Percentiles rank a stretch among this genome's conserved stretches.
phyloP scores from a whole-genome alignment of 2,329 filamentous ascomycete species.

The Shiraia bambusicola region DNA sequence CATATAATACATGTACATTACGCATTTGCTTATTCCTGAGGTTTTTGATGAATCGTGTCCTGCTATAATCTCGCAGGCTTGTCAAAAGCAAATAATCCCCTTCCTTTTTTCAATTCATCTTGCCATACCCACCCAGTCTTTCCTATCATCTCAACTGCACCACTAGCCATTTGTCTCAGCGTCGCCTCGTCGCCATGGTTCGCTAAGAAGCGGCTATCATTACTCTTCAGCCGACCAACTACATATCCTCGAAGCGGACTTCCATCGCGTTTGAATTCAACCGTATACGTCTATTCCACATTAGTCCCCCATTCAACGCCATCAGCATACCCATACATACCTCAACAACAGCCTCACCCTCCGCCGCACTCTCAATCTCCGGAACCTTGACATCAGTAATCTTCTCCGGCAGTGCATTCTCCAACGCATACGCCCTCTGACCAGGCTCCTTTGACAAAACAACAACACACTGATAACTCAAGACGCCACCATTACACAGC shows the following conservation, averaged over 20 bases:
- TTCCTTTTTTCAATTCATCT: constrained; percentile 28
- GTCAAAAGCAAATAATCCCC: constrained; percentile 34
- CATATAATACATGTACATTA: constrained; percentile 2
- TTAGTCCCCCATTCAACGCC: constrained; percentile 7
- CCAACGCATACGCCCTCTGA: constrained; percentile 49
- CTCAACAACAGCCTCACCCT: constrained; percentile 57
- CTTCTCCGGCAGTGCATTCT: constrained; percentile 50
- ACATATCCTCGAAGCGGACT: constrained; percentile 52
- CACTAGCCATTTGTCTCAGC: constrained; percentile 48
- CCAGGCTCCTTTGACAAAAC: constrained; percentile 56
- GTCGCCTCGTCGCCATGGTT: constrained; percentile 58
- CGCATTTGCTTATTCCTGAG: neutral
- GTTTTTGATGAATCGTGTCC: no score
- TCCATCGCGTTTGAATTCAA: constrained; percentile 57
- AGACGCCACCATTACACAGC: constrained; percentile 65
- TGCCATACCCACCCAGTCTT: constrained; percentile 49
- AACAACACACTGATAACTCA: constrained; percentile 66
- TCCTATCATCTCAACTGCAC: constrained; percentile 52
- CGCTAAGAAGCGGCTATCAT: constrained; percentile 56
- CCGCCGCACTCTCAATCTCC: constrained; percentile 40
- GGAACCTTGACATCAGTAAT: constrained; percentile 47
- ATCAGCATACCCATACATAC: constrained; percentile 40
- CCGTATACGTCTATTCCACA: constrained; percentile 57
- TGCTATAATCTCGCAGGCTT: constrained; percentile 19
- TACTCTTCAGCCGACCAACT: constrained; percentile 53